phyloP scores from a whole-genome alignment of 495 filamentous ascomycete genomes.

The Penicillium chermesinum region DNA sequence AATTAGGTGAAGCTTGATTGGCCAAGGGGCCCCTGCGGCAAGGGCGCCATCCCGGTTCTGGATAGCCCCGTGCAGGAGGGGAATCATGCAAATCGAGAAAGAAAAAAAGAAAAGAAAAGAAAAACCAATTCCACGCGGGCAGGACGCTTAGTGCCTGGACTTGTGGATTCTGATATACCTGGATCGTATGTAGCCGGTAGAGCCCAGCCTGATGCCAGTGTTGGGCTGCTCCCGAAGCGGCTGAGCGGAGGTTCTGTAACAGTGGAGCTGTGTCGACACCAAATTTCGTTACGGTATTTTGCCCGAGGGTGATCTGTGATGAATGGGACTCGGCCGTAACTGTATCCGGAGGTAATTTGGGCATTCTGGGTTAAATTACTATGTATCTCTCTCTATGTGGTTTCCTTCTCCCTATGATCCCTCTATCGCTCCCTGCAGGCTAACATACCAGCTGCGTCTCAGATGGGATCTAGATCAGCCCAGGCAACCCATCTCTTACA shows the following conservation, averaged over 20 bases:
- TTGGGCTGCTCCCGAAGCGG: conserved; percentile 9
- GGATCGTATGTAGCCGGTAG: too few species aligned
- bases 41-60: conserved; percentile 21
- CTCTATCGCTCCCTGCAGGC: background rate
- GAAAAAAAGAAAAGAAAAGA: too few species aligned
- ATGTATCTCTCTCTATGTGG: background rate
- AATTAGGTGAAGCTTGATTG: conserved; percentile 7
- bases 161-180: too few species aligned
- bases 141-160: too few species aligned
- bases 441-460: conserved; percentile 16
- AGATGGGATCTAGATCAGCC: background rate
- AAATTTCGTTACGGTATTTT: background rate
- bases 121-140: too few species aligned
- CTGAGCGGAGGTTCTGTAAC: conserved; percentile 6
- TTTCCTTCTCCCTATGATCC: too few species aligned
- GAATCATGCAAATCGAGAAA: too few species aligned
- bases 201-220: too few species aligned
- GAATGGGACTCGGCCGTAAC: too few species aligned
- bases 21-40: conserved; percentile 8
- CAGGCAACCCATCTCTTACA: conserved; percentile 6
- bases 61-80: conserved; percentile 22
- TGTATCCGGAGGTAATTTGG: too few species aligned
- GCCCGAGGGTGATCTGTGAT: too few species aligned
- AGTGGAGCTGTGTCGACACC: conserved; percentile 5
- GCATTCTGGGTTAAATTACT: too few species aligned